Conservation (phyloP, 2,329 filamentous ascomycete genomes). For the Diplodia sapinea region DNA sequence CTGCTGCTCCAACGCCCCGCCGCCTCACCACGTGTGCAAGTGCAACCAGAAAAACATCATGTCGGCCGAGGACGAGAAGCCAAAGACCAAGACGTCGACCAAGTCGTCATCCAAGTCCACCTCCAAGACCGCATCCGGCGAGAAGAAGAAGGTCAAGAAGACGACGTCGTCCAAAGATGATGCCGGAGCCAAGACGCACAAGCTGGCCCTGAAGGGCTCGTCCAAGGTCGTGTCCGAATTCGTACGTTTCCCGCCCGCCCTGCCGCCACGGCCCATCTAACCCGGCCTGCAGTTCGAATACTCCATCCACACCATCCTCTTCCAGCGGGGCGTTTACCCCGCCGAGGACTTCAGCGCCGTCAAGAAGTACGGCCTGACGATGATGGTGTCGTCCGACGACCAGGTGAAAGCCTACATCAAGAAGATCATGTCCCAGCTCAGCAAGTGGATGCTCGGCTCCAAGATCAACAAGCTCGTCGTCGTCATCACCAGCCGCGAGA, state of each 20-base stretch:
- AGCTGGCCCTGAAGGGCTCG: conserved; percentile 84
- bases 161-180: conserved; percentile 55
- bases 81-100: conserved; percentile 30
- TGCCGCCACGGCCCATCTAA: conserved; percentile 31
- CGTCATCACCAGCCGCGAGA: conserved; percentile 96
- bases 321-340: conserved; percentile 83
- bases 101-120: conserved; percentile 32
- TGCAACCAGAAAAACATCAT: not conserved
- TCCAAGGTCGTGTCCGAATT: conserved; percentile 94
- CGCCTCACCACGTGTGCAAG: not conserved
- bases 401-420: conserved; percentile 99
- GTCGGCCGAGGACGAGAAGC: conserved; percentile 25
- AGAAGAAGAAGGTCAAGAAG: conserved; percentile 31
- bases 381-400: conserved; percentile 94
- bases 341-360: conserved; percentile 96
- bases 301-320: conserved; percentile 97
- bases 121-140: conserved; percentile 23
- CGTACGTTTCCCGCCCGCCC: conserved; percentile 60
- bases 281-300: conserved; percentile 77
- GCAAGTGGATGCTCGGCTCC: conserved; percentile 95
- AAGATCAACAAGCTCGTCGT: conserved; percentile 98
- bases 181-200: conserved; percentile 85
- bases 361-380: conserved; percentile 99
- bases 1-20: not conserved
- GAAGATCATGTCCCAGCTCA: conserved; percentile 97